Percentiles rank a stretch among this genome's conserved stretches.
phyloP scores from a whole-genome alignment of 257 asterid genomes.

The Solanum tarijense region DNA sequence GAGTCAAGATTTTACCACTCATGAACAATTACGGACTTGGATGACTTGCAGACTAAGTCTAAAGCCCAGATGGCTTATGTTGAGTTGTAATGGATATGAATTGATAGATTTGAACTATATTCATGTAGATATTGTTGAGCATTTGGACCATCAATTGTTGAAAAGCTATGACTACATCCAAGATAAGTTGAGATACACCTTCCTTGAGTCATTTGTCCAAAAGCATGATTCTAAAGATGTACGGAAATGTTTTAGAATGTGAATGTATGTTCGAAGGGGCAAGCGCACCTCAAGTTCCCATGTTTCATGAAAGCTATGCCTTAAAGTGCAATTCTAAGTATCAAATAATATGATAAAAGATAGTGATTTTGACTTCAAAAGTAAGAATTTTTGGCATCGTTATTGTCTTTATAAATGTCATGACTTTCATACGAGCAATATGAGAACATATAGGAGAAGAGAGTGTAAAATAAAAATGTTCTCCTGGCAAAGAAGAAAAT shows the following conservation, averaged over 20 bases:
- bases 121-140: neutral
- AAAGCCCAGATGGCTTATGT: too few species aligned
- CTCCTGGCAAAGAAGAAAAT: neutral
- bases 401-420: too few species aligned
- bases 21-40: neutral
- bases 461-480: neutral
- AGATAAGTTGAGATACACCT: neutral
- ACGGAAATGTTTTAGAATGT: neutral
- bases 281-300: neutral
- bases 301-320: too few species aligned
- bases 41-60: neutral
- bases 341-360: too few species aligned
- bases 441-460: neutral
- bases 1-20: neutral
- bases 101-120: neutral
- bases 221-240: neutral
- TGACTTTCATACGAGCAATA: neutral
- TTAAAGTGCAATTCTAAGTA: too few species aligned
- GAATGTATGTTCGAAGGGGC: neutral
- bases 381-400: too few species aligned
- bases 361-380: too few species aligned
- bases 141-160: neutral
- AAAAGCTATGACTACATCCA: neutral
- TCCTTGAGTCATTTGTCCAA: neutral
- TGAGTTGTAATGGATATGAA: neutral